Evolutionary conservation across 148 eudicot genomes (phyloP).

Genomic region (Vaccinium myrtillus): DNA sequence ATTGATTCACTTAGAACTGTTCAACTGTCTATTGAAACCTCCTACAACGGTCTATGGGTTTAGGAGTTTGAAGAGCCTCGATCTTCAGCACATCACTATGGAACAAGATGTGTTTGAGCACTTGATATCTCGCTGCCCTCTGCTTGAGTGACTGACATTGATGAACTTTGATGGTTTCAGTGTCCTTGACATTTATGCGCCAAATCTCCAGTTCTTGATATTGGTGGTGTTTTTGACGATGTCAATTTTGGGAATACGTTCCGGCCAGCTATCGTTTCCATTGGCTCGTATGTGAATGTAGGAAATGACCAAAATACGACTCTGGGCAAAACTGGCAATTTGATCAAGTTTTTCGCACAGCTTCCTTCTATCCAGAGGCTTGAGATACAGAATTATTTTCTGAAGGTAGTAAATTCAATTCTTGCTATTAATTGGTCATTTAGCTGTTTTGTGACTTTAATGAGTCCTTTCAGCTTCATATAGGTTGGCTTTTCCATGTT

Average conservation of each 20-base stretch:
- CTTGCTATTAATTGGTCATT: background rate
- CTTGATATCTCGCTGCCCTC: conserved; percentile 51
- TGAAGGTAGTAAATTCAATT: conserved; percentile 49
- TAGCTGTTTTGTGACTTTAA: background rate
- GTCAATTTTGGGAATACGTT: conserved; percentile 51
- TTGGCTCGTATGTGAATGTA: conserved; percentile 56
- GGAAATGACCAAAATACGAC: conserved; percentile 34
- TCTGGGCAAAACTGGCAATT: conserved; percentile 48
- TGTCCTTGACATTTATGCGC: conserved; percentile 65
- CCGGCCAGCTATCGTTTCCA: conserved; percentile 58
- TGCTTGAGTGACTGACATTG: conserved; percentile 75
- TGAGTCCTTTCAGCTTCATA: background rate
- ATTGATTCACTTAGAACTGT: conserved; percentile 68
- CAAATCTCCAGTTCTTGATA: conserved; percentile 79
- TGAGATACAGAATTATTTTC: conserved; percentile 74
- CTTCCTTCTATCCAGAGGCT: conserved; percentile 75
- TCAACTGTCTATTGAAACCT: conserved; percentile 64
- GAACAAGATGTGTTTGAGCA: conserved; percentile 70
- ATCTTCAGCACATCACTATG: conserved; percentile 85
- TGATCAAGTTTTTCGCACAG: conserved; percentile 64
- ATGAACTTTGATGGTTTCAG: conserved; percentile 84
- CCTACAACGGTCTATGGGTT: conserved; percentile 54
- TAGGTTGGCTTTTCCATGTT: background rate
- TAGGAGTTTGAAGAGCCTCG: conserved; percentile 68
- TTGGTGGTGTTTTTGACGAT: conserved; percentile 73